phyloP scores from a whole-genome alignment of 768 basidiomycete species.

The Calocera cornea region DNA sequence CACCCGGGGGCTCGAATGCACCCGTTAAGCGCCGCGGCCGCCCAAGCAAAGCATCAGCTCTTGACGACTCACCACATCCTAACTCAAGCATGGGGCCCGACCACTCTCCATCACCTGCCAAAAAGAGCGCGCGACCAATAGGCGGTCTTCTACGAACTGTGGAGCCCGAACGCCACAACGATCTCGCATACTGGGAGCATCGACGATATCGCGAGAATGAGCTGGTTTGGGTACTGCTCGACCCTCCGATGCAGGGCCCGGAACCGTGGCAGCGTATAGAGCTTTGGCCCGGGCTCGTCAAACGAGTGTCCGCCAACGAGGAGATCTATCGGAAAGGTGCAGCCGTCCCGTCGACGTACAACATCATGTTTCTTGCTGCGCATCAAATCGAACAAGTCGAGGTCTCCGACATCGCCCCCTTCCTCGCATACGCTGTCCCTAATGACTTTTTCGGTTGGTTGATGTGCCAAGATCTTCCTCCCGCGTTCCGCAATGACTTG shows the following conservation, averaged over 20 bases:
- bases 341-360: background rate
- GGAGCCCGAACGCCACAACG: background rate
- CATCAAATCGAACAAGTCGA: background rate
- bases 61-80: background rate
- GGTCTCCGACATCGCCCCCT: background rate
- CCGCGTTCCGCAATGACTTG: background rate
- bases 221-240: background rate
- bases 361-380: background rate
- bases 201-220: background rate
- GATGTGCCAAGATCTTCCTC: background rate
- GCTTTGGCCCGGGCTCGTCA: background rate
- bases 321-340: background rate
- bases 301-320: background rate
- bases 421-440: background rate
- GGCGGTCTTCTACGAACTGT: background rate
- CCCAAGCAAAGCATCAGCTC: background rate
- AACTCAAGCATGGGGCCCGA: background rate
- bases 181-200: background rate
- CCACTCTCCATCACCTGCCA: background rate
- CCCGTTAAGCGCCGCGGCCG: background rate
- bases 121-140: background rate
- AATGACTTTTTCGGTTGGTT: background rate
- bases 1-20: background rate
- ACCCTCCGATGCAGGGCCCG: background rate
- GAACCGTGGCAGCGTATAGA: constrained; percentile 1